Base-by-base conservation (phyloP, 78 protist genomes). In the Anaeramoeba ignava region DNA sequence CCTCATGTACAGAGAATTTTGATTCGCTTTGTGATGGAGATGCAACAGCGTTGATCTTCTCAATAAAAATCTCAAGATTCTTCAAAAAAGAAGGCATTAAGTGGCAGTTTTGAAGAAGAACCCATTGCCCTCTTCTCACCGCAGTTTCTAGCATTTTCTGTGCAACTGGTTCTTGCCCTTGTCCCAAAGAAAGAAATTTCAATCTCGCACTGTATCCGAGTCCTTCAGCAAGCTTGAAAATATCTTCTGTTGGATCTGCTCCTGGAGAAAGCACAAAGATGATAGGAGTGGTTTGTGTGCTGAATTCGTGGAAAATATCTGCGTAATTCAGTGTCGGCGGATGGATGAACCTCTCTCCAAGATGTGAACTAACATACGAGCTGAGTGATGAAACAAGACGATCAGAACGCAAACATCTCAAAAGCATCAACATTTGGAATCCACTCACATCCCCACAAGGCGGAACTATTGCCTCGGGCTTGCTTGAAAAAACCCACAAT, bases 31-130 rank as follows among this genome's bases (percentile, higher is more conserved):
- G n/a, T n/a, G n/a, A n/a, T n/a, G n/a, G n/a, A n/a, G n/a, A n/a
- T n/a, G n/a, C n/a, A n/a, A n/a, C n/a, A n/a, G n/a, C 73, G 23
- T 80, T 84, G 3, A 88, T 2, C 81, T 84, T 80, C 84, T 91
- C 96, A 41, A 95, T 79, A 33, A 87, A 0, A 88, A 93, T 91
- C 90, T 95, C 96, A 33, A 95, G 87, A 23, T 73, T 39, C 86
- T 80, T 81, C 80, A 95, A 89, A 96, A 96, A 95, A 2, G 3
- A n/a, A 3, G 91, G 33, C 27, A 95, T 87, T 86, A 95, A 87
- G 84, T 95, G 98, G 78, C 96, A 92, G 85, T 95, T 95, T 67
- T 88, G 92, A 38, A 95, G 92, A 86, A 95, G 12, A 38, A 95
- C 90, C 98, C 98, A 95, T 1, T 93, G 95, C 27, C 98, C 98